Conservation (phyloP, 805 yeast genomes). For the Pichia ethanolica region DNA sequence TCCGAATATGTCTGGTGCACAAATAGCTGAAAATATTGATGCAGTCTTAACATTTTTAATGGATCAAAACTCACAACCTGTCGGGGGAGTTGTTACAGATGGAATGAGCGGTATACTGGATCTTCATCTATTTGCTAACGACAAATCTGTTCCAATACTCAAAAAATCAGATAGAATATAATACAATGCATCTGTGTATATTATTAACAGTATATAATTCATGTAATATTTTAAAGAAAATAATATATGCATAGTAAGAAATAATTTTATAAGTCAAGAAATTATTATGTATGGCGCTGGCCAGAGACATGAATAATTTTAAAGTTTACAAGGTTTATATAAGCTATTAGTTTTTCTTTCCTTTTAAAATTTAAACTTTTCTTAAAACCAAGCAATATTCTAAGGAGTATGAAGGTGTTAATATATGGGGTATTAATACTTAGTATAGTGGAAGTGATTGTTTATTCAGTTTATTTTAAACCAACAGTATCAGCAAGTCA, state of each 20-base stretch:
- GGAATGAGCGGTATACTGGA: slow-evolving; percentile 39
- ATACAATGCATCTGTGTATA: not conserved
- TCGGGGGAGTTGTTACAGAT: slow-evolving; percentile 49
- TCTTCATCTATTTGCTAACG: slow-evolving; percentile 34
- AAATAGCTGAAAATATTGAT: slow-evolving; percentile 46
- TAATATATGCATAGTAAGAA: too few relatives aligned
- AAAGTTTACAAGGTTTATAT: too few relatives aligned
- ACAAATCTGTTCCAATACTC: slow-evolving; percentile 27
- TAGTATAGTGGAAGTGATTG: not conserved
- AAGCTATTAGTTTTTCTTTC: too few relatives aligned
- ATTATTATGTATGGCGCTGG: too few relatives aligned
- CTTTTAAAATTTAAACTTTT: too few relatives aligned
- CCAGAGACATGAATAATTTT: too few relatives aligned
- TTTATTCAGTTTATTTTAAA: not conserved
- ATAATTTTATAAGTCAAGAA: too few relatives aligned
- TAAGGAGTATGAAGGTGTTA: not conserved
- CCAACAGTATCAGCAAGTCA: not conserved
- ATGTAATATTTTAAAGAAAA: too few relatives aligned
- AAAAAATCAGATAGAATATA: not conserved
- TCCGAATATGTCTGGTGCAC: slow-evolving; percentile 34
- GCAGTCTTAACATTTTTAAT: slow-evolving; percentile 44
- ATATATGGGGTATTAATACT: not conserved
- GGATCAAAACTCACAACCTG: slow-evolving; percentile 38
- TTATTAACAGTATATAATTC: too few relatives aligned
- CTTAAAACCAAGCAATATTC: not conserved